Evolutionary conservation across 768 basidiomycete species (phyloP).

Genomic region (Lepiota venenata): DNA sequence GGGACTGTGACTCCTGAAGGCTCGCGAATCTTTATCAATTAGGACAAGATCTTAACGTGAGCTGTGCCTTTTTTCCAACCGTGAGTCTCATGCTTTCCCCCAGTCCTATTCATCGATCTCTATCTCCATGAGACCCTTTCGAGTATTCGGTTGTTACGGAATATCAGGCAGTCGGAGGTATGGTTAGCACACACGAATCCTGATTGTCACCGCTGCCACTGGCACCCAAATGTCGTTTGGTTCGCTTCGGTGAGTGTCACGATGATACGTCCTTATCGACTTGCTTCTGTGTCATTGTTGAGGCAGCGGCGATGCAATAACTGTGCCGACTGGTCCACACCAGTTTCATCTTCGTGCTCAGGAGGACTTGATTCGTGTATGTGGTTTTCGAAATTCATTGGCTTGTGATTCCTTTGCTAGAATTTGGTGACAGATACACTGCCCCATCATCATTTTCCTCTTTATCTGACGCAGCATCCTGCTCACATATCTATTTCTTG

Average conservation of each 20-base stretch:
- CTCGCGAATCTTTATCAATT: slow-evolving; percentile 28
- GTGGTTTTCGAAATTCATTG: background rate
- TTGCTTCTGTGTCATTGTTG: slow-evolving; percentile 11
- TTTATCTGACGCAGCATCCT: background rate
- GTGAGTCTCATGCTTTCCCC: too few species aligned
- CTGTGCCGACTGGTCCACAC: slow-evolving; percentile 28
- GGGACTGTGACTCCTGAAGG: slow-evolving; percentile 32
- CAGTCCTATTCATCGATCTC: too few species aligned
- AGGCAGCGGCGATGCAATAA: slow-evolving; percentile 26
- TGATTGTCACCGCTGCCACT: background rate
- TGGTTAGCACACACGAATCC: background rate
- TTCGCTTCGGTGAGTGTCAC: background rate
- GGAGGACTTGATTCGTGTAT: slow-evolving; percentile 35
- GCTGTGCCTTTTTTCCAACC: too few species aligned
- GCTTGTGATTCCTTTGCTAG: background rate
- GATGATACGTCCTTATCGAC: background rate
- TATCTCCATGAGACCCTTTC: background rate
- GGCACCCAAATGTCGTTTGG: background rate
- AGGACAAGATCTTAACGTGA: slow-evolving; percentile 9
- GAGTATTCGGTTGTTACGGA: too few species aligned
- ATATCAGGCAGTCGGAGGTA: slow-evolving; percentile 20
- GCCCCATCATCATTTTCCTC: background rate
- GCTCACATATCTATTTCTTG: background rate
- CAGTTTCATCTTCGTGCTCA: slow-evolving; percentile 26
- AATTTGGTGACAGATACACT: background rate